Conservation (phyloP, 2,329 filamentous ascomycete species). For the Lojkania enalia region DNA sequence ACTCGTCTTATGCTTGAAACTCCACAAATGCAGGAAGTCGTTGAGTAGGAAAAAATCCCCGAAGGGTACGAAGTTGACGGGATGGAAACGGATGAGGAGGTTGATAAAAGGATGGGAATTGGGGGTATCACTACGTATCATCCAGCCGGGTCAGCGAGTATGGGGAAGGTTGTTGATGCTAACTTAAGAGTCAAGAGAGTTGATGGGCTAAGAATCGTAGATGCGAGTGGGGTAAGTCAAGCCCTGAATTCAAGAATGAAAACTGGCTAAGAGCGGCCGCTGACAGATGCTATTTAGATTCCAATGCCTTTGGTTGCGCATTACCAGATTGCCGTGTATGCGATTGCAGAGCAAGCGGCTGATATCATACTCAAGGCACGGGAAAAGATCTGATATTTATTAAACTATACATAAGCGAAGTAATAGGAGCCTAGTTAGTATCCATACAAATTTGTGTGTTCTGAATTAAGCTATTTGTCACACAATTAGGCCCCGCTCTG, state of each 20-base stretch:
- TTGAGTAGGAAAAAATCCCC: slow-evolving; percentile 49
- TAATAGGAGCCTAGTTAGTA: no score
- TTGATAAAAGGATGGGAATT: slow-evolving; percentile 54
- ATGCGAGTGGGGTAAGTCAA: slow-evolving; percentile 29
- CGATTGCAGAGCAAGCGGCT: slow-evolving; percentile 27
- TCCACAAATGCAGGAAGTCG: slow-evolving; percentile 50
- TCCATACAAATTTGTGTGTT: no score
- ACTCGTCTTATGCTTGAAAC: slow-evolving; percentile 46
- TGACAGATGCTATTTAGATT: slow-evolving; percentile 13
- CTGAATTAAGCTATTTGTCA: no score
- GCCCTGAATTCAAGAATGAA: not conserved
- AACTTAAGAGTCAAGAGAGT: slow-evolving; percentile 56
- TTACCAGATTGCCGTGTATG: slow-evolving; percentile 28
- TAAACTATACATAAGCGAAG: no score
- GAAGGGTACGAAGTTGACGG: slow-evolving; percentile 28
- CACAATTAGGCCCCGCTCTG: no score
- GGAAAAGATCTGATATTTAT: no score
- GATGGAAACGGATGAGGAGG: slow-evolving; percentile 53
- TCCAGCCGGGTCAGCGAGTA: slow-evolving; percentile 61
- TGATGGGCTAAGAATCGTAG: slow-evolving; percentile 52
- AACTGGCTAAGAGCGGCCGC: not conserved
- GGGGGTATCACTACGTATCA: slow-evolving; percentile 56
- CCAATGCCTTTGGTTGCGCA: slow-evolving; percentile 27
- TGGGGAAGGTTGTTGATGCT: slow-evolving; percentile 57
- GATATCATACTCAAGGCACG: slow-evolving; percentile 19